Evolutionary conservation across 1,139 yeast species (phyloP).

Genomic region (Pichia sp.): DNA sequence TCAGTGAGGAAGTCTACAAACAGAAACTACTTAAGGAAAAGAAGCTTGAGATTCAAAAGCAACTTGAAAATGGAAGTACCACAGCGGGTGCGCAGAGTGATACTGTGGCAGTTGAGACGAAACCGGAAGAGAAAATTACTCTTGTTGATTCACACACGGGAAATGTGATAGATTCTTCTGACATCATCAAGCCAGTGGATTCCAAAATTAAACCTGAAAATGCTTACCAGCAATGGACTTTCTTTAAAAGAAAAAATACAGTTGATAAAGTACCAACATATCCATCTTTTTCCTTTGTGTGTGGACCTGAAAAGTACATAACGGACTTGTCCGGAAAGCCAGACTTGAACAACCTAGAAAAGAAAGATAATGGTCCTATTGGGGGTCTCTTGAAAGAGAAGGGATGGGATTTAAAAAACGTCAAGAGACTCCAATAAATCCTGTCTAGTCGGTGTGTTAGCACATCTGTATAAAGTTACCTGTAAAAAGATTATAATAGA

Average conservation of each 20-base stretch:
- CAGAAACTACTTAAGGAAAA: constrained; percentile 76
- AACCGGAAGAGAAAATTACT: not conserved
- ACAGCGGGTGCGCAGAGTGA: no score
- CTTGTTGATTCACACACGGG: constrained; percentile 3
- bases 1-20: constrained; percentile 61
- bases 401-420: constrained; percentile 65
- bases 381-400: constrained; percentile 59
- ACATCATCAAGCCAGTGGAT: constrained; percentile 7
- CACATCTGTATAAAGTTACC: not conserved
- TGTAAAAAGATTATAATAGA: not conserved
- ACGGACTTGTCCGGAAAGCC: constrained; percentile 67
- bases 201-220: constrained; percentile 23
- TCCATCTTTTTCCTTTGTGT: constrained; percentile 58
- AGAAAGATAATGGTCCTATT: constrained; percentile 49
- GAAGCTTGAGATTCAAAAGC: constrained; percentile 62
- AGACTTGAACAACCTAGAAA: constrained; percentile 36
- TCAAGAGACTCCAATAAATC: constrained; percentile 42
- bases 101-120: not conserved
- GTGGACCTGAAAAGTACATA: constrained; percentile 89
- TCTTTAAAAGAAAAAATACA: constrained; percentile 13
- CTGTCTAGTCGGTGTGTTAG: not conserved
- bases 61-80: no score
- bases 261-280: constrained; percentile 13
- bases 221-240: constrained; percentile 45
- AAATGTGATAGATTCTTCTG: not conserved